phyloP scores from a whole-genome alignment of 192 early-diverging fungal species.

The Neocallimastix lanati region DNA sequence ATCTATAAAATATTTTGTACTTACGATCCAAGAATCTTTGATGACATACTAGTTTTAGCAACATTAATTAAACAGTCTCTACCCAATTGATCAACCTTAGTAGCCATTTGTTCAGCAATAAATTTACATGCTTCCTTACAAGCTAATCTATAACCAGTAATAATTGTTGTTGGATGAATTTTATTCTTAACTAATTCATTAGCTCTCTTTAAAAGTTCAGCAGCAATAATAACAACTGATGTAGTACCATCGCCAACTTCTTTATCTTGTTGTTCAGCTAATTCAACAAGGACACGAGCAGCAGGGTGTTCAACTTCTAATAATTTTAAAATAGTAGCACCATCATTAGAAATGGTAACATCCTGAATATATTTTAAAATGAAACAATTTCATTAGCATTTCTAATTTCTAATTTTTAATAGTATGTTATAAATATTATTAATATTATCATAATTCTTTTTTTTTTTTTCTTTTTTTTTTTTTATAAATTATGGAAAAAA shows the following conservation, averaged over 20 bases:
- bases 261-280: slow-evolving; percentile 98
- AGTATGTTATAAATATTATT: too few species aligned
- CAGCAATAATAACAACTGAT: slow-evolving; percentile 96
- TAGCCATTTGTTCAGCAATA: slow-evolving; percentile 88
- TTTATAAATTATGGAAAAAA: too few species aligned
- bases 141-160: slow-evolving; percentile 90
- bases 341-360: slow-evolving; percentile 98
- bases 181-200: slow-evolving; percentile 97
- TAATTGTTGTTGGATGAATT: slow-evolving; percentile 98
- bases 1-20: slow-evolving; percentile 2
- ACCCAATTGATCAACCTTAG: slow-evolving; percentile 84
- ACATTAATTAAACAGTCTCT: slow-evolving; percentile 84
- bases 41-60: slow-evolving; percentile 93
- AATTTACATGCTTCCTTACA: slow-evolving; percentile 96
- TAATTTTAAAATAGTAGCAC: slow-evolving; percentile 90
- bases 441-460: too few species aligned
- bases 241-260: slow-evolving; percentile 99
- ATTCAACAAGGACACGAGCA: slow-evolving; percentile 86
- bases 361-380: slow-evolving; percentile 39
- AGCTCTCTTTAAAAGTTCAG: slow-evolving; percentile 84
- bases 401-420: too few species aligned
- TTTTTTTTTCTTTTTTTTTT: too few species aligned
- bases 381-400: too few species aligned
- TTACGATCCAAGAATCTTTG: slow-evolving; percentile 91
- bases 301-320: slow-evolving; percentile 98